Evolutionary conservation across 2,329 filamentous ascomycete species (phyloP).

Genomic region (Botrytis pseudocinerea): DNA sequence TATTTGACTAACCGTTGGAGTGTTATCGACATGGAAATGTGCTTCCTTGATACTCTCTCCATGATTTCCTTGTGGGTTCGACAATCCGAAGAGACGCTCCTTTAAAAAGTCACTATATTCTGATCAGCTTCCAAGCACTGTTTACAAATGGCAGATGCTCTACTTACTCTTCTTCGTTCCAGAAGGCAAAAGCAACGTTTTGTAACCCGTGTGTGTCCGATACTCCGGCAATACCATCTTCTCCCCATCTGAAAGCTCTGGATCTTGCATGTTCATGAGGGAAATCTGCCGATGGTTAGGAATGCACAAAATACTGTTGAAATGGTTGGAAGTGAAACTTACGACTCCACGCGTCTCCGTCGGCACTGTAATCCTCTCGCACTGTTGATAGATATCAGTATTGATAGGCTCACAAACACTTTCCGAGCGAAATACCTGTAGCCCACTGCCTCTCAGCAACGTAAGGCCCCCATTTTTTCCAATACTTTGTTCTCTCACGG

Average conservation of each 20-base stretch:
- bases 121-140: slow-evolving; percentile 41
- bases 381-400: slow-evolving; percentile 51
- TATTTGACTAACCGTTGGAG: slow-evolving; percentile 52
- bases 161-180: slow-evolving; percentile 91
- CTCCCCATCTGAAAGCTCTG: slow-evolving; percentile 90
- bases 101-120: slow-evolving; percentile 78
- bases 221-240: slow-evolving; percentile 94
- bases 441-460: slow-evolving; percentile 95
- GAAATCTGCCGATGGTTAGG: slow-evolving; percentile 65
- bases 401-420: slow-evolving; percentile 12
- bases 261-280: slow-evolving; percentile 89
- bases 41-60: slow-evolving; percentile 96
- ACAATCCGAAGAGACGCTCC: slow-evolving; percentile 90
- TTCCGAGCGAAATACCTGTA: slow-evolving; percentile 59
- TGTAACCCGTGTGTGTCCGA: slow-evolving; percentile 88
- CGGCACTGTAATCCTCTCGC: slow-evolving; percentile 84
- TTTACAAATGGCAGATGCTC: slow-evolving; percentile 6
- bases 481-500: slow-evolving; percentile 80
- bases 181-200: slow-evolving; percentile 94
- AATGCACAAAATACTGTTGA: slow-evolving; percentile 1
- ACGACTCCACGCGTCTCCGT: slow-evolving; percentile 96
- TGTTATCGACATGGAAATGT: slow-evolving; percentile 96
- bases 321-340: slow-evolving; percentile 47
- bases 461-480: slow-evolving; percentile 98
- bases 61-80: slow-evolving; percentile 95